Evolutionary conservation across 306 rosid genomes (phyloP).

Genomic region (Cicer arietinum): DNA sequence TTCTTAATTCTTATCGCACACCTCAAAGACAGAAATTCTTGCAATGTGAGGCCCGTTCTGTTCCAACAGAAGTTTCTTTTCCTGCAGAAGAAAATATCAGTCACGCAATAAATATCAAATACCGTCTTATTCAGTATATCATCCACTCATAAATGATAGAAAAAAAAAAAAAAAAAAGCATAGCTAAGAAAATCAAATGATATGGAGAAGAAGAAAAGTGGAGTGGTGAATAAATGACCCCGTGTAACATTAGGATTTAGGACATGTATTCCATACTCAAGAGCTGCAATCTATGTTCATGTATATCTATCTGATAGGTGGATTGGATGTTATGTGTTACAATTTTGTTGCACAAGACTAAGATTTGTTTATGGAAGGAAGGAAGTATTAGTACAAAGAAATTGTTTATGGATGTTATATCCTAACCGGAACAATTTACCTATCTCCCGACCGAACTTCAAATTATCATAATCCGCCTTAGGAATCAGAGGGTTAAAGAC

Average conservation of each 20-base stretch:
- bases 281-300: background rate
- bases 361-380: no score
- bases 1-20: slow-evolving; percentile 47
- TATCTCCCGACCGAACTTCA: no score
- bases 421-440: no score
- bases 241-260: background rate
- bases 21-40: slow-evolving; percentile 90
- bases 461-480: no score
- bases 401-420: no score
- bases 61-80: slow-evolving; percentile 87
- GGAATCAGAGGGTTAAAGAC: no score
- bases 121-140: background rate
- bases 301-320: background rate
- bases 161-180: background rate
- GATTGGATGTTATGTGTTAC: background rate
- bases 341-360: background rate
- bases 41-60: slow-evolving; percentile 81
- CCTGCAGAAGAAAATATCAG: slow-evolving; percentile 57
- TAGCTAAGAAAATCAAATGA: background rate
- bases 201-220: background rate
- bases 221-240: background rate
- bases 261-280: background rate
- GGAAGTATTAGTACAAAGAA: background rate
- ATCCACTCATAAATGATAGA: background rate
- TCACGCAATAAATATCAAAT: slow-evolving; percentile 19